Conservation (phyloP, 805 yeast genomes). For the Candida lessepsii region DNA sequence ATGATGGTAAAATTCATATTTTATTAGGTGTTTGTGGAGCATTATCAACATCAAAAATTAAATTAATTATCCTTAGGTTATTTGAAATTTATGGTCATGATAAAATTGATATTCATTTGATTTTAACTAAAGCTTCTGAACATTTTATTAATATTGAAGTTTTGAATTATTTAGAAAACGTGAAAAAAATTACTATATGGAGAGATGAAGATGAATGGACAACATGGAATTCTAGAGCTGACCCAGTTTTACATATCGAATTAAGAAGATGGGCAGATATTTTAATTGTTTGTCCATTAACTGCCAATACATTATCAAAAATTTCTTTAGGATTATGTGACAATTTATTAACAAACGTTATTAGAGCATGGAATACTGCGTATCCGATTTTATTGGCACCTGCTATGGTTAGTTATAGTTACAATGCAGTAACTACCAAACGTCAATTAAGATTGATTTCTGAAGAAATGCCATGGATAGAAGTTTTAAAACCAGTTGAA, state of each 20-base stretch:
- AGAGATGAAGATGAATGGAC: conserved; percentile 59
- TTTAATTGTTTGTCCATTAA: conserved; percentile 86
- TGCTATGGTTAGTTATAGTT: conserved; percentile 91
- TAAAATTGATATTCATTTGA: conserved; percentile 51
- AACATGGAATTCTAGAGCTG: conserved; percentile 78
- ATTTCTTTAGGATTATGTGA: conserved; percentile 90
- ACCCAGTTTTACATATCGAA: conserved; percentile 94
- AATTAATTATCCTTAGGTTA: conserved; percentile 50
- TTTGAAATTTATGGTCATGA: conserved; percentile 51
- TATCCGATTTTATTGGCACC: conserved; percentile 91
- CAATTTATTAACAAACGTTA: conserved; percentile 82
- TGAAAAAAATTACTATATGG: conserved; percentile 51
- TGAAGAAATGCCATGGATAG: conserved; percentile 95
- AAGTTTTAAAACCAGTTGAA: conserved; percentile 90
- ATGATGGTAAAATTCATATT: conserved; percentile 56
- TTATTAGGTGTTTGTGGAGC: conserved; percentile 62
- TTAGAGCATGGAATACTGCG: conserved; percentile 93
- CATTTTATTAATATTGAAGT: conserved; percentile 50
- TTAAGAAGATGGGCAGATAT: conserved; percentile 96
- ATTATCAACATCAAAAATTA: conserved; percentile 49
- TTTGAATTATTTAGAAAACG: conserved; percentile 35
- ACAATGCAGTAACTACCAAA: conserved; percentile 84
- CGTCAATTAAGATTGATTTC: conserved; percentile 72
- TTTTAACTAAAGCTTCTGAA: conserved; percentile 54
- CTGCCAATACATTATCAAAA: conserved; percentile 90